Evolutionary conservation across 2,329 filamentous ascomycete species (phyloP).

Genomic region (Neospermospora avenae): DNA sequence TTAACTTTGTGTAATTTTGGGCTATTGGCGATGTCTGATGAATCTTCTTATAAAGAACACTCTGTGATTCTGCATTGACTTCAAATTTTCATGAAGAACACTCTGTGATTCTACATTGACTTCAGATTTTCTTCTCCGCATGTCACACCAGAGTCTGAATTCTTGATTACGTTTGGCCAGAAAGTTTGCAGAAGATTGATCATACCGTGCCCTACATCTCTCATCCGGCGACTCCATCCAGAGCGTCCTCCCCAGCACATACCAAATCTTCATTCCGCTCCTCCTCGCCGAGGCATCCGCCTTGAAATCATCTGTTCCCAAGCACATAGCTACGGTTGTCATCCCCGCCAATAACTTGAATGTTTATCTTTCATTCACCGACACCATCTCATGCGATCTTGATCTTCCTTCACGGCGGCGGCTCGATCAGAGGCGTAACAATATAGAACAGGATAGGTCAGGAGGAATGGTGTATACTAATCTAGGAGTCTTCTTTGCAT

Average conservation of each 20-base stretch:
- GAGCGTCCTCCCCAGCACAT: constrained; percentile 23
- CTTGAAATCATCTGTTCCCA: constrained; percentile 25
- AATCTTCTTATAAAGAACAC: too few species aligned
- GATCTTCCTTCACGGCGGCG: constrained; percentile 34
- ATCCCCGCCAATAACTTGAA: constrained; percentile 33
- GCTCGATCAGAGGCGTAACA: constrained; percentile 28
- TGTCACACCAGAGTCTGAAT: too few species aligned
- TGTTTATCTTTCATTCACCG: constrained; percentile 23
- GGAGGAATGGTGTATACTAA: constrained; percentile 31
- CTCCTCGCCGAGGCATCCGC: constrained; percentile 23
- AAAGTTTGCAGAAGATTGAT: too few species aligned
- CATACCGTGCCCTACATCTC: constrained; percentile 21
- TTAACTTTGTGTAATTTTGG: too few species aligned
- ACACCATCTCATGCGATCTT: constrained; percentile 25
- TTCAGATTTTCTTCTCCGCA: too few species aligned
- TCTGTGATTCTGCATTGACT: too few species aligned
- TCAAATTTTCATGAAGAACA: too few species aligned
- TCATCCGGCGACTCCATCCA: constrained; percentile 20
- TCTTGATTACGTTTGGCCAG: too few species aligned
- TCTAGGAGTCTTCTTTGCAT: constrained; percentile 32
- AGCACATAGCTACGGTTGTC: constrained; percentile 28
- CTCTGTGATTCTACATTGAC: too few species aligned
- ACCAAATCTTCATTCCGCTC: constrained; percentile 27
- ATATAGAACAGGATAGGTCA: constrained; percentile 19
- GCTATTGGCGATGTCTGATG: too few species aligned